Conservation (phyloP, 2,329 filamentous ascomycete genomes). For the Fusarium odoratissimum region DNA sequence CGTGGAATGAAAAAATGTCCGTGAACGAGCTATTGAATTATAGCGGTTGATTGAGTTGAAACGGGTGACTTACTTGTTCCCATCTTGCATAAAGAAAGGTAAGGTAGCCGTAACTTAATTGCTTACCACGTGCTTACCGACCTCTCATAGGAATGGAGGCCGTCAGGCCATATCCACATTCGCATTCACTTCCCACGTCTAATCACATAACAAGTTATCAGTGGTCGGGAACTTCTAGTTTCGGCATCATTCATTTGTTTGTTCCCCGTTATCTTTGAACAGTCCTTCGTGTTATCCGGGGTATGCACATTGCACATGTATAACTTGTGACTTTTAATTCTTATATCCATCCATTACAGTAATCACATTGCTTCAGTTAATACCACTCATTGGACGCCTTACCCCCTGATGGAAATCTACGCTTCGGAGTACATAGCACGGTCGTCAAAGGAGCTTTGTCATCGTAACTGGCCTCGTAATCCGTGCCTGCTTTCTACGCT, state of each 20-base stretch:
- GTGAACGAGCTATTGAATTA: not conserved
- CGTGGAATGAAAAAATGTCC: not conserved
- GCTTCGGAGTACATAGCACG: not conserved
- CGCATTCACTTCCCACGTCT: not conserved
- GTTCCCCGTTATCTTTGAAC: not conserved
- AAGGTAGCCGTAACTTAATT: not conserved
- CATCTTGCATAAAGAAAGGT: not conserved
- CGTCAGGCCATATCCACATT: slow-evolving; percentile 6
- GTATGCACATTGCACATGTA: not conserved
- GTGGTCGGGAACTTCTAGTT: slow-evolving; percentile 3
- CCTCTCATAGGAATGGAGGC: slow-evolving; percentile 4
- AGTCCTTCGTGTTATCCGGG: not conserved
- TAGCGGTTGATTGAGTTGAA: not conserved
- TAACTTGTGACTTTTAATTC: not conserved
- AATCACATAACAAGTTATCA: not conserved
- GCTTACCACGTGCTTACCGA: not conserved
- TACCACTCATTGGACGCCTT: not conserved
- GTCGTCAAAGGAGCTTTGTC: not conserved
- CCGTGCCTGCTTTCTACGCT: not conserved
- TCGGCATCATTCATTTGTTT: slow-evolving; percentile 3
- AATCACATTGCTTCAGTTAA: not conserved
- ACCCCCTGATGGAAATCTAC: not conserved
- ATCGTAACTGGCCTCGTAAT: slow-evolving; percentile 1
- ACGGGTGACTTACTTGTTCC: not conserved
- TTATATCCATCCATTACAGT: not conserved